Evolutionary conservation across 345 rosid species (phyloP).

Genomic region (Lepidium africanum): DNA sequence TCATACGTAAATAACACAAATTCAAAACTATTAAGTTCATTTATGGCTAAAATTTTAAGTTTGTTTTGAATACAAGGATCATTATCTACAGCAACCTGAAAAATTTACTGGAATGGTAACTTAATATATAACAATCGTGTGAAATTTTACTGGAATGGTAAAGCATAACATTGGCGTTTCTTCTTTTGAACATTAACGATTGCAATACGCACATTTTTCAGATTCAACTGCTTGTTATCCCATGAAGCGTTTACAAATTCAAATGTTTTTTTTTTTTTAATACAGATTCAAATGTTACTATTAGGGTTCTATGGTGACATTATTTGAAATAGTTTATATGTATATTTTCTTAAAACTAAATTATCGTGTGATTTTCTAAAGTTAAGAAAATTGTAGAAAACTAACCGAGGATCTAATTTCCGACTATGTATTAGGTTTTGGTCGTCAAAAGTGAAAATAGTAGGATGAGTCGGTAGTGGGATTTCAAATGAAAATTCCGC

Average conservation of each 20-base stretch:
- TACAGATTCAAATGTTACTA: too few relatives aligned
- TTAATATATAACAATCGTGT: not conserved
- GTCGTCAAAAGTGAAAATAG: not conserved
- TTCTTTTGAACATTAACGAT: not conserved
- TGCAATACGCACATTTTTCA: not conserved
- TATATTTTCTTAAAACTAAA: too few relatives aligned
- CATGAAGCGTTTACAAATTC: not conserved
- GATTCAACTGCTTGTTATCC: not conserved
- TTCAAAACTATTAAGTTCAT: not conserved
- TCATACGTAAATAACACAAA: not conserved
- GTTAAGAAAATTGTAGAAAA: too few relatives aligned
- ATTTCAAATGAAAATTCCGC: slow-evolving; percentile 12
- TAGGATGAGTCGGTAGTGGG: not conserved
- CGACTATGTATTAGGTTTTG: not conserved
- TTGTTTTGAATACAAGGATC: too few relatives aligned
- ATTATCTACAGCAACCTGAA: too few relatives aligned
- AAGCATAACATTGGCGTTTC: not conserved
- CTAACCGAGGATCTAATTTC: too few relatives aligned
- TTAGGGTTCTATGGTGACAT: too few relatives aligned
- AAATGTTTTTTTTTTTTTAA: too few relatives aligned
- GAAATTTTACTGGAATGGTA: not conserved
- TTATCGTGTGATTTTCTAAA: too few relatives aligned
- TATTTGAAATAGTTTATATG: too few relatives aligned
- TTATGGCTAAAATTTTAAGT: too few relatives aligned
- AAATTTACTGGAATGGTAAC: too few relatives aligned